A percentile compares a stretch with the other conserved stretches of the same genome.
phyloP scores from a whole-genome alignment of 495 filamentous ascomycete genomes.

The Penicillium samsonianum region DNA sequence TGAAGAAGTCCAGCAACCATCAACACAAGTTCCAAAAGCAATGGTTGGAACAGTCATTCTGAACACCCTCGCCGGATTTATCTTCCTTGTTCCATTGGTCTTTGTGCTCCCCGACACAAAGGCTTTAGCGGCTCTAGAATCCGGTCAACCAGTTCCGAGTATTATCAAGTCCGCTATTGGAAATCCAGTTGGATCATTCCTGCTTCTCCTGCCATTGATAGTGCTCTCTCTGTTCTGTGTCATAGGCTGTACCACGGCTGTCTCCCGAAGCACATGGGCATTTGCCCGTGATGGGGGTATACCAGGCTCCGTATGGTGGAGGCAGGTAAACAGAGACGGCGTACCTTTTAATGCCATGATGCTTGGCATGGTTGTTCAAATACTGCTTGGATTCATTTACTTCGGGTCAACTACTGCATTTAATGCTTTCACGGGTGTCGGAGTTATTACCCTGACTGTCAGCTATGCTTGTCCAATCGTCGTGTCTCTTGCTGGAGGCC shows the following conservation, averaged over 20 bases:
- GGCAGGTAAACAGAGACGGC: slow-evolving; percentile 46
- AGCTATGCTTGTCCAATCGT: slow-evolving; percentile 56
- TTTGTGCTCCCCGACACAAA: slow-evolving; percentile 59
- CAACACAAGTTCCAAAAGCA: slow-evolving; percentile 60
- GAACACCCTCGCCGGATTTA: slow-evolving; percentile 61
- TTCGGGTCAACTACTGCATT: slow-evolving; percentile 57
- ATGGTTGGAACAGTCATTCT: slow-evolving; percentile 66
- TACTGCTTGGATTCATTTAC: slow-evolving; percentile 58
- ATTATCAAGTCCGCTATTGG: slow-evolving; percentile 25
- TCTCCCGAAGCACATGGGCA: slow-evolving; percentile 67
- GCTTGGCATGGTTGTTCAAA: slow-evolving; percentile 51
- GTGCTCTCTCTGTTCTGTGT: slow-evolving; percentile 66
- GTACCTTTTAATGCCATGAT: slow-evolving; percentile 54
- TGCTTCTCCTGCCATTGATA: slow-evolving; percentile 63
- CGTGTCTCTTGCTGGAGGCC: slow-evolving; percentile 48
- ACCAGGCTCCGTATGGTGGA: slow-evolving; percentile 60
- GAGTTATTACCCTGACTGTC: slow-evolving; percentile 56
- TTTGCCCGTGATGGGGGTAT: slow-evolving; percentile 62
- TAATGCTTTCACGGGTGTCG: slow-evolving; percentile 61
- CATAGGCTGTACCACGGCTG: slow-evolving; percentile 64
- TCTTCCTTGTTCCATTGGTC: slow-evolving; percentile 60
- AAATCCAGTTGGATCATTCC: slow-evolving; percentile 56
- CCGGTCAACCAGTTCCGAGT: slow-evolving; percentile 39
- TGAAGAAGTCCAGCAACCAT: slow-evolving; percentile 63
- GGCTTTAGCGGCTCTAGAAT: slow-evolving; percentile 56